Evolutionary conservation across 164 flowering plant genomes (phyloP).

Genomic region (Vitis rupestris): DNA sequence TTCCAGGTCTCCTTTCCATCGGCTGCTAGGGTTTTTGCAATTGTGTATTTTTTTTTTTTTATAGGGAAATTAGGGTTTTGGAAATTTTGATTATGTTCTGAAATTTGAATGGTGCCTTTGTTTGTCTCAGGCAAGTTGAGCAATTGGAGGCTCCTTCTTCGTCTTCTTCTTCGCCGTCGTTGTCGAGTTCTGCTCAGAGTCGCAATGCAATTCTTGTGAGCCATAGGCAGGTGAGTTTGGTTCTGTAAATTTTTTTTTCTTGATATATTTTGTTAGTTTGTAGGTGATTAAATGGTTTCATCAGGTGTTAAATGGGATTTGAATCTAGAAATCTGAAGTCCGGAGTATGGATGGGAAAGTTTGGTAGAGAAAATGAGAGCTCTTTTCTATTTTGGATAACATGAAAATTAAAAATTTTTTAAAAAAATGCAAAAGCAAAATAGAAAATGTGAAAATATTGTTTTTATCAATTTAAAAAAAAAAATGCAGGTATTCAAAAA

Average conservation of each 20-base stretch:
- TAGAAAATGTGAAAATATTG: too few relatives aligned
- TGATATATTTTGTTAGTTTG: neutral
- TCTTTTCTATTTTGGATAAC: neutral
- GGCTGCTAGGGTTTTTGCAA: constrained; percentile 24
- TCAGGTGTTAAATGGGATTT: neutral
- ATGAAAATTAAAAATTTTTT: too few relatives aligned
- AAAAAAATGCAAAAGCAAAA: too few relatives aligned
- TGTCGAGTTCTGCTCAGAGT: constrained; percentile 27
- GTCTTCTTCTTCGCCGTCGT: constrained; percentile 16
- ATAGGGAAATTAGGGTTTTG: neutral
- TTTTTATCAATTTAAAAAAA: too few relatives aligned
- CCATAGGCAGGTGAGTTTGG: constrained; percentile 75
- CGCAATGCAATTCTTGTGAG: constrained; percentile 91
- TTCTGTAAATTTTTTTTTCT: neutral
- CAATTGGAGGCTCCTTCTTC: constrained; percentile 29
- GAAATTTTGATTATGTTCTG: neutral
- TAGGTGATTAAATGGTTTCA: neutral
- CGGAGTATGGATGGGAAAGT: too few relatives aligned
- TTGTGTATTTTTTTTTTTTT: neutral
- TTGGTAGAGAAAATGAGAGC: neutral
- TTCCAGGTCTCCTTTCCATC: constrained; percentile 8
- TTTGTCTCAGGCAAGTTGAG: constrained; percentile 35
- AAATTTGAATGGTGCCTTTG: neutral
- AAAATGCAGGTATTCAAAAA: too few relatives aligned
- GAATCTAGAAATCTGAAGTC: neutral